Percentiles rank a stretch among this genome's conserved stretches.
phyloP scores from a whole-genome alignment of 768 basidiomycete species.

The Calocera viscosa region DNA sequence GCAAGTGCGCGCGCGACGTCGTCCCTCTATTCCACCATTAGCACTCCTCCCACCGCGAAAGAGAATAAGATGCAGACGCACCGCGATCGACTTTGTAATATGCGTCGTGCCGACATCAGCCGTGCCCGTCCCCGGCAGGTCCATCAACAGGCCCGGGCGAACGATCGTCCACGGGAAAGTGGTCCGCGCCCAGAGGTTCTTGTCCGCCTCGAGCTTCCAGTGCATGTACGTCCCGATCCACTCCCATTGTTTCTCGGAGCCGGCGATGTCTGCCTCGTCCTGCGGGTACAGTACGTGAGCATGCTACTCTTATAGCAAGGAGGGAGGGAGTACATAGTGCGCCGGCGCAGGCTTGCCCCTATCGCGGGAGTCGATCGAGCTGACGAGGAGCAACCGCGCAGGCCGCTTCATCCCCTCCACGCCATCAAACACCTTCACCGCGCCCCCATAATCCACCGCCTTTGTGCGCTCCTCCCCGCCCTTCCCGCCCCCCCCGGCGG shows the following conservation, averaged over 20 bases:
- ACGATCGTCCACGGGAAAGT: conserved; percentile 55
- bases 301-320: not conserved
- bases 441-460: conserved; percentile 48
- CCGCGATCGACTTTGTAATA: conserved; percentile 37
- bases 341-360: conserved; percentile 35
- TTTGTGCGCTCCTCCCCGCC: conserved; percentile 38
- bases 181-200: conserved; percentile 35
- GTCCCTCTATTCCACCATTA: conserved; percentile 33
- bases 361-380: conserved; percentile 46
- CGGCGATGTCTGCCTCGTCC: conserved; percentile 37
- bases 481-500: conserved; percentile 45
- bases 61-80: conserved; percentile 24
- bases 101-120: conserved; percentile 44
- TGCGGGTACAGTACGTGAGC: conserved; percentile 16
- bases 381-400: conserved; percentile 47
- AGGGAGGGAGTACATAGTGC: conserved; percentile 36
- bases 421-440: conserved; percentile 57
- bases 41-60: not conserved
- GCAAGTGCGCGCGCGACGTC: conserved; percentile 45
- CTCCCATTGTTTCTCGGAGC: conserved; percentile 34
- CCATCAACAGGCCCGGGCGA: conserved; percentile 47
- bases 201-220: conserved; percentile 36
- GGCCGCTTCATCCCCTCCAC: conserved; percentile 39
- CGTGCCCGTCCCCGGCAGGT: conserved; percentile 40
- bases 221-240: conserved; percentile 34